phyloP scores from a whole-genome alignment of 768 basidiomycete species.

The Boletellus emodensis region DNA sequence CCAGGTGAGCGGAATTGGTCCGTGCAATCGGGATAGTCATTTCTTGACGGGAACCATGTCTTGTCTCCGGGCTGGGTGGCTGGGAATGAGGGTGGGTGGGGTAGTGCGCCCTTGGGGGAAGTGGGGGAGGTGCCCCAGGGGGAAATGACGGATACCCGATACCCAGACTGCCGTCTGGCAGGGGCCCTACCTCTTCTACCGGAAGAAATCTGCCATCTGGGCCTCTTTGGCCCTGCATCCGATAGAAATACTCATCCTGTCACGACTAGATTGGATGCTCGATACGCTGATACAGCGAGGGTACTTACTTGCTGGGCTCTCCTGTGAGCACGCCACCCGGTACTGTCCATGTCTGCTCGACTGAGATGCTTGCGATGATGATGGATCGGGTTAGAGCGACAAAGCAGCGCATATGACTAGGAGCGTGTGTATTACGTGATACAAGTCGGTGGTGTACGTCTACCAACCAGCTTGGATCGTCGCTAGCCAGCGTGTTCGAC shows the following conservation, averaged over 20 bases:
- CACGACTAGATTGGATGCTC: conserved; percentile 7
- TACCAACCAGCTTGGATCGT: not conserved
- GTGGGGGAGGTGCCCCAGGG: conserved; percentile 36
- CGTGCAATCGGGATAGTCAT: conserved; percentile 2
- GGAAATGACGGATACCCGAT: conserved; percentile 47
- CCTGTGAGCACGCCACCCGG: conserved; percentile 72
- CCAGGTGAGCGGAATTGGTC: conserved; percentile 34
- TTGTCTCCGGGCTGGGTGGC: conserved; percentile 20
- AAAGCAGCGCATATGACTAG: too few relatives aligned
- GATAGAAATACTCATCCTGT: conserved; percentile 30
- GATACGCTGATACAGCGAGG: not conserved
- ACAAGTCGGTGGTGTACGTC: not conserved
- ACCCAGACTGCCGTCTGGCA: conserved; percentile 53
- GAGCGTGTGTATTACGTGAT: too few relatives aligned
- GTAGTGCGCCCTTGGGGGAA: conserved; percentile 36
- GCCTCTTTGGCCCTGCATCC: conserved; percentile 33
- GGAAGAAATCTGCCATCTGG: conserved; percentile 50
- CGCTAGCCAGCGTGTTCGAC: conserved; percentile 76
- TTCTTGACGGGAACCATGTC: conserved; percentile 24
- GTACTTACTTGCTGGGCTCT: conserved; percentile 52
- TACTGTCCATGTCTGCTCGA: conserved; percentile 55
- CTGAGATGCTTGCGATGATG: not conserved
- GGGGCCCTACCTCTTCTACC: conserved; percentile 56
- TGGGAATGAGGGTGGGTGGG: conserved; percentile 1
- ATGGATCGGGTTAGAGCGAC: too few relatives aligned